Evolutionary conservation across 257 asterid species (phyloP).

Genomic region (Perilla frutescens): DNA sequence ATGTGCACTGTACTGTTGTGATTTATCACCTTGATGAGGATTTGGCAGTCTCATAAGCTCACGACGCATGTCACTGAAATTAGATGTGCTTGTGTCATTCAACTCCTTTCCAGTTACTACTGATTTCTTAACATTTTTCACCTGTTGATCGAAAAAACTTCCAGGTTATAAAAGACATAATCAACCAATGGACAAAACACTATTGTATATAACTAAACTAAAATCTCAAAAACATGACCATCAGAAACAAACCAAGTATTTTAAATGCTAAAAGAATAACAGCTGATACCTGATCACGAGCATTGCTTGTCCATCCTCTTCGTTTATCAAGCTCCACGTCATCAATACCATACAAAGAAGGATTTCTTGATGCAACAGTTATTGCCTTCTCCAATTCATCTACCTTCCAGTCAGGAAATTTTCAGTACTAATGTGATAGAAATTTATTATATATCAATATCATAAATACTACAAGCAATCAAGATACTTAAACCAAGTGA

Average conservation of each 20-base stretch:
- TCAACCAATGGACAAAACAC: conserved; percentile 28
- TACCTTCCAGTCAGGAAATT: conserved; percentile 75
- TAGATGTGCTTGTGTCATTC: conserved; percentile 73
- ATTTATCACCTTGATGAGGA: conserved; percentile 62
- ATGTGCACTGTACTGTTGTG: conserved; percentile 55
- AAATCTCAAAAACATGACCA: conserved; percentile 17
- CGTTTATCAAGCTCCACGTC: conserved; percentile 84
- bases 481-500: conserved; percentile 4
- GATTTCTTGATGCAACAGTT: conserved; percentile 87
- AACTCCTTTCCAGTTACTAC: conserved; percentile 58
- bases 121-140: conserved; percentile 76
- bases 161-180: conserved; percentile 15
- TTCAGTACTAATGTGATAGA: conserved; percentile 49
- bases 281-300: conserved; percentile 77
- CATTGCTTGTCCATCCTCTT: conserved; percentile 92
- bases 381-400: conserved; percentile 96
- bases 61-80: conserved; percentile 73
- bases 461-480: conserved; percentile 2
- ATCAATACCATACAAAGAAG: conserved; percentile 73
- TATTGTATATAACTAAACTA: background rate
- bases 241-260: conserved; percentile 9
- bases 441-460: conserved; percentile 8
- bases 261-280: background rate
- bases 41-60: conserved; percentile 90
- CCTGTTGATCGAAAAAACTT: conserved; percentile 49